phyloP scores from a whole-genome alignment of 1,139 yeast species.

The Candida sp. region DNA sequence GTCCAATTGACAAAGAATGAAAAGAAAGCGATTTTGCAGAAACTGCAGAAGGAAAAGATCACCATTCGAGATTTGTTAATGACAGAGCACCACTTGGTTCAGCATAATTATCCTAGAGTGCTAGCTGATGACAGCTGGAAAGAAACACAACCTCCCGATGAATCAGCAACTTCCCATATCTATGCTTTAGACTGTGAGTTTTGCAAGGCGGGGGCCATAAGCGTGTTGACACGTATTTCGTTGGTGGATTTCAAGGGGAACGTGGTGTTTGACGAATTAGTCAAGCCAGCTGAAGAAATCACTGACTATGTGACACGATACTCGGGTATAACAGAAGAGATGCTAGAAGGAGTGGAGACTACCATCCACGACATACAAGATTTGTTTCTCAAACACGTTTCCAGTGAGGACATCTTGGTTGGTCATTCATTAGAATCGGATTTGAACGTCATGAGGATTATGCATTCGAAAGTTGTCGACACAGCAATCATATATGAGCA shows the following conservation, averaged over 20 bases:
- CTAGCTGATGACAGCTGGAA: conserved; percentile 48
- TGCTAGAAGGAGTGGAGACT: conserved; percentile 64
- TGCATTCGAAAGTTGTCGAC: conserved; percentile 72
- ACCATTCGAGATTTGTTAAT: conserved; percentile 59
- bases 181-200: conserved; percentile 95
- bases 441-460: conserved; percentile 58
- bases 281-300: conserved; percentile 76
- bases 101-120: conserved; percentile 59
- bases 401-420: conserved; percentile 56
- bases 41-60: conserved; percentile 41
- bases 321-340: conserved; percentile 85
- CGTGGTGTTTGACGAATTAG: conserved; percentile 70
- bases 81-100: conserved; percentile 45
- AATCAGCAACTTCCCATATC: conserved; percentile 46
- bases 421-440: conserved; percentile 82
- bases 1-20: conserved; percentile 62
- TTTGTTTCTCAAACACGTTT: conserved; percentile 46
- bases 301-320: conserved; percentile 80
- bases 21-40: conserved; percentile 36
- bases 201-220: conserved; percentile 67
- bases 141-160: conserved; percentile 57
- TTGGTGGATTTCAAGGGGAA: conserved; percentile 65
- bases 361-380: conserved; percentile 70
- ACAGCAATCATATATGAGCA: conserved; percentile 73
- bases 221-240: conserved; percentile 80